A percentile compares a stretch with the other conserved stretches of the same genome.
Conservation (phyloP, 83 land plant species). For the Thuja plicata region DNA sequence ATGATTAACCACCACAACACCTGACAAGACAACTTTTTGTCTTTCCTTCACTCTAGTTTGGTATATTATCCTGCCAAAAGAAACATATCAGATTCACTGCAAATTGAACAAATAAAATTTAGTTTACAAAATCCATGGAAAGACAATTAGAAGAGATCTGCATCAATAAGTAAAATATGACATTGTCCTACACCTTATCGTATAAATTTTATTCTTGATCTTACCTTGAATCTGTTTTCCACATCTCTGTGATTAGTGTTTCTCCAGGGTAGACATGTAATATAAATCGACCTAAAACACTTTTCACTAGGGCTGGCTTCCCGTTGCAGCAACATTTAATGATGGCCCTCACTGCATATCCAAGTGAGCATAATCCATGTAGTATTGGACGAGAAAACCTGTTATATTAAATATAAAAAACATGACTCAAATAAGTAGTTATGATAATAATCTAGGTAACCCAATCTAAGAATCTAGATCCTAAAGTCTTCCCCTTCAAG, state of each 20-base stretch:
- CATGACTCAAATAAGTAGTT: not conserved
- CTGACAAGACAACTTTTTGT: constrained; percentile 58
- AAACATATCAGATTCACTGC: not conserved
- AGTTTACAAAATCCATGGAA: not conserved
- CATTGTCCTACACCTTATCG: not conserved
- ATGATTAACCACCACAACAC: constrained; percentile 41
- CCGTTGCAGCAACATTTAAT: constrained; percentile 68
- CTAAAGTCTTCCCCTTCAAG: not conserved
- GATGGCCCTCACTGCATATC: constrained; percentile 86
- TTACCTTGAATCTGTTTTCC: constrained; percentile 63
- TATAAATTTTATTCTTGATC: not conserved
- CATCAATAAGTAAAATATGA: not conserved
- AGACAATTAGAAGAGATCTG: not conserved
- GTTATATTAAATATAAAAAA: not conserved
- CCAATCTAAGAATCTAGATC: not conserved
- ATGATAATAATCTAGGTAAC: not conserved
- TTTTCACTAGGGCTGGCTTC: constrained; percentile 55
- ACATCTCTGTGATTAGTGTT: constrained; percentile 88
- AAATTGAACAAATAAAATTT: not conserved
- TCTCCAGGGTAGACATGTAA: constrained; percentile 95
- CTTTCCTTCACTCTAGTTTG: constrained; percentile 62
- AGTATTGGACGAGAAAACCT: constrained; percentile 89
- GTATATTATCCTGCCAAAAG: constrained; percentile 50
- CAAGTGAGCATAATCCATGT: constrained; percentile 92
- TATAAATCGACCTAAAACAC: constrained; percentile 70